Evolutionary conservation across 108 stramenopile genomes (phyloP).

Genomic region (Nannochloropsis salina): DNA sequence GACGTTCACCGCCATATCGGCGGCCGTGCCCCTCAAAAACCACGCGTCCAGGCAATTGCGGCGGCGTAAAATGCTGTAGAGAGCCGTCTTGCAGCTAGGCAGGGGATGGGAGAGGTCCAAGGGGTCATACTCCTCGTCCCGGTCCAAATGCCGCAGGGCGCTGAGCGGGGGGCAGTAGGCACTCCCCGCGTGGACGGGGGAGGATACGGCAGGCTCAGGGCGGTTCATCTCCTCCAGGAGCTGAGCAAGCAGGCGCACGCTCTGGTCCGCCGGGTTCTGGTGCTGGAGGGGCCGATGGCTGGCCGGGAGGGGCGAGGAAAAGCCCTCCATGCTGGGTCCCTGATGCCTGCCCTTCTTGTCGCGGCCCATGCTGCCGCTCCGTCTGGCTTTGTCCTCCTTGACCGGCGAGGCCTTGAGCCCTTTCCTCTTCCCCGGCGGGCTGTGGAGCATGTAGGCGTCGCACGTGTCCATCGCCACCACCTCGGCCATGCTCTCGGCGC

Average conservation of each 20-base stretch:
- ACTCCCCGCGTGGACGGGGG: background rate
- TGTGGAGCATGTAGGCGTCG: background rate
- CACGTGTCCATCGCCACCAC: too few species aligned
- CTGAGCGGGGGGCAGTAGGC: background rate
- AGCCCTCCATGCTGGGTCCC: constrained; percentile 4
- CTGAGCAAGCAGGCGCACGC: constrained; percentile 22
- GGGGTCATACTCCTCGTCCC: background rate
- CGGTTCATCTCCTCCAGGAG: background rate
- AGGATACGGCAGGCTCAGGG: background rate
- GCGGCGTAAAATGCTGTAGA: constrained; percentile 1
- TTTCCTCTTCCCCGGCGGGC: background rate
- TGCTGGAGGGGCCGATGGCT: background rate
- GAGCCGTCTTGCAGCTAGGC: background rate
- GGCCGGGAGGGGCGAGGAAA: background rate
- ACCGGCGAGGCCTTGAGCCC: background rate
- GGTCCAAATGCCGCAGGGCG: background rate
- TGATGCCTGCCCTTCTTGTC: background rate
- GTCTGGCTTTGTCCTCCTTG: background rate
- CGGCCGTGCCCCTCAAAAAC: constrained; percentile 67
- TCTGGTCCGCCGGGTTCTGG: constrained; percentile 15
- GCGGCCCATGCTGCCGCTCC: background rate
- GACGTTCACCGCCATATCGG: constrained; percentile 50
- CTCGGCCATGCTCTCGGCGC: background rate
- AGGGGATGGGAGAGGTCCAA: background rate
- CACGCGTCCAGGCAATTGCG: constrained; percentile 55